Percentiles rank a stretch among this genome's conserved stretches.
phyloP scores from a whole-genome alignment of 192 early-diverging fungal species.

The Fimicolochytrium jonesii region DNA sequence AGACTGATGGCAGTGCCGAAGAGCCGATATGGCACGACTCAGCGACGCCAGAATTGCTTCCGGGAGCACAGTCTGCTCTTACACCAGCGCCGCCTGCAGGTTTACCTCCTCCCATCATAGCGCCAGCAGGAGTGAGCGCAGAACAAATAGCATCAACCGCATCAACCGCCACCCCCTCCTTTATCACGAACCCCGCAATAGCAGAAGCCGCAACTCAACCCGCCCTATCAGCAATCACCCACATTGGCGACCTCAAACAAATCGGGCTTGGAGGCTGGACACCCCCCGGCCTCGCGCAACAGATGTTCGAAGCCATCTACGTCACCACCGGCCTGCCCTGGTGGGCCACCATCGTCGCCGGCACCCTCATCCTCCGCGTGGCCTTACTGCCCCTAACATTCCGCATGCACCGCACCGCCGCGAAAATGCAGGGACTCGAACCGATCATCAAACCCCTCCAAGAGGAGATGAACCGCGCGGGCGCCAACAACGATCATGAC shows the following conservation, averaged over 20 bases:
- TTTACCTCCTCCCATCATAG: not conserved
- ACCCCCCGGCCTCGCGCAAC: constrained; percentile 70
- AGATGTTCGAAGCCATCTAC: constrained; percentile 70
- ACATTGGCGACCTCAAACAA: constrained; percentile 81
- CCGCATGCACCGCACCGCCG: constrained; percentile 66
- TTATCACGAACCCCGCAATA: constrained; percentile 11
- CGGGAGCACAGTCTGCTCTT: not conserved
- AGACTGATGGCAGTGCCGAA: too few relatives aligned
- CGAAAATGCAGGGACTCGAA: constrained; percentile 65
- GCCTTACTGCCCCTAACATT: constrained; percentile 69
- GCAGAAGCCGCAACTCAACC: constrained; percentile 15
- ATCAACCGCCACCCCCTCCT: constrained; percentile 17
- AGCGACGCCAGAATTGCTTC: not conserved
- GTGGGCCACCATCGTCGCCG: constrained; percentile 81
- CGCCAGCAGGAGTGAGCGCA: not conserved
- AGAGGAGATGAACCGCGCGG: constrained; percentile 59
- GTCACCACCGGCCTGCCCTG: constrained; percentile 84
- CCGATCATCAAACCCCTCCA: constrained; percentile 66
- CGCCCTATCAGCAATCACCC: constrained; percentile 46
- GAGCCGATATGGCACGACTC: not conserved
- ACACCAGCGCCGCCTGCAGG: not conserved
- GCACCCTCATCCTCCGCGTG: constrained; percentile 65
- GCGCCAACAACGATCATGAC: constrained; percentile 51
- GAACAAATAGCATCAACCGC: not conserved
- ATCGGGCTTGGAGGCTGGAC: constrained; percentile 72